These are phyloP conservation scores for Sindora glabra DNA, from an alignment of 306 rosid genomes.

Conservation along the genomic window DNA sequence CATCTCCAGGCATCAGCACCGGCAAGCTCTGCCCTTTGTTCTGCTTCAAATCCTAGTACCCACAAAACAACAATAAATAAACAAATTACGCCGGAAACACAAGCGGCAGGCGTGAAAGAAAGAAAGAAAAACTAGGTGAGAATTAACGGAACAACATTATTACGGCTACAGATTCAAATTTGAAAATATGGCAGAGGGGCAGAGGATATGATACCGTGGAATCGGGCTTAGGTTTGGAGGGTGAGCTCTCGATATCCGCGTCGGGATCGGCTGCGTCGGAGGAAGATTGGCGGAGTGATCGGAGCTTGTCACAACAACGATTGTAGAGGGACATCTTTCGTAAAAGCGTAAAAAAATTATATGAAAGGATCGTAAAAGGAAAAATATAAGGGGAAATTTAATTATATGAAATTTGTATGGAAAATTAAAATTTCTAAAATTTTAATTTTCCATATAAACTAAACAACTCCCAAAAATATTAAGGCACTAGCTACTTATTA, in stretches of 20 bases:
- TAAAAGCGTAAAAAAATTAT: no score
- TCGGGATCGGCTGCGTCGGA: conserved; percentile 10
- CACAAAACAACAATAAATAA: neutral
- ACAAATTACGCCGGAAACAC: no score
- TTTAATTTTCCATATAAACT: no score
- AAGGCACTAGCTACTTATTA: no score
- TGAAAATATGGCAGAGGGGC: neutral
- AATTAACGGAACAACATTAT: neutral
- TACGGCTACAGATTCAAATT: no score
- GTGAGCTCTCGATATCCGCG: conserved; percentile 23
- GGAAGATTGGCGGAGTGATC: conserved; percentile 56
- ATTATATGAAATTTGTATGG: no score
- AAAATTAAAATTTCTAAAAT: no score
- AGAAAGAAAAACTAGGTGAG: neutral
- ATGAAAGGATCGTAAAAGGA: no score
- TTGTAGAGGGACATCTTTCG: no score
- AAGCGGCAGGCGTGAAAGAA: no score
- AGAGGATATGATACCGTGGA: conserved; percentile 24
- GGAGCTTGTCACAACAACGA: conserved; percentile 93
- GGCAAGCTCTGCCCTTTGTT: conserved; percentile 49
- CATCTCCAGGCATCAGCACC: conserved; percentile 89
- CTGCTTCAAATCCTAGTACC: conserved; percentile 33
- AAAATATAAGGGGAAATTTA: no score
- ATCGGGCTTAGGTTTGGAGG: conserved; percentile 34
- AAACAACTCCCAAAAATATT: no score